Evolutionary conservation across 768 basidiomycete species (phyloP).

Genomic region (Paxillus ammoniavirescens): DNA sequence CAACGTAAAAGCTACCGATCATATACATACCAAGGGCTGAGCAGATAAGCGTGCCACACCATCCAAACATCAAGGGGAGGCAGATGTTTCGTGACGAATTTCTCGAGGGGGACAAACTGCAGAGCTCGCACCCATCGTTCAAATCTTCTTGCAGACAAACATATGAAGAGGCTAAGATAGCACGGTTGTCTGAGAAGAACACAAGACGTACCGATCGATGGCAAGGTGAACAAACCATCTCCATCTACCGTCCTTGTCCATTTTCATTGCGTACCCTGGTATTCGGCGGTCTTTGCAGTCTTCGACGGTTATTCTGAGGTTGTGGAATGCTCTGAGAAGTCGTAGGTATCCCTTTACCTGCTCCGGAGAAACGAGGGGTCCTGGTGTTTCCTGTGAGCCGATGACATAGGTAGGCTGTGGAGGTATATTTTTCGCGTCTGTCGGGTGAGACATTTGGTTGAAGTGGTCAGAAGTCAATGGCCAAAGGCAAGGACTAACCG

Average conservation of each 20-base stretch:
- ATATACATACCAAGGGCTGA: constrained; percentile 38
- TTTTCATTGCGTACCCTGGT: constrained; percentile 21
- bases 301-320: constrained; percentile 29
- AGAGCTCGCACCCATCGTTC: constrained; percentile 32
- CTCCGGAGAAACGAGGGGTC: constrained; percentile 30
- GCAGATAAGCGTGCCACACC: constrained; percentile 43
- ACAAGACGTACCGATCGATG: constrained; percentile 32
- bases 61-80: constrained; percentile 42
- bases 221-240: constrained; percentile 40
- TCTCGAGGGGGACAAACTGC: constrained; percentile 22
- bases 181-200: not conserved
- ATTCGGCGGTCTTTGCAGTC: constrained; percentile 26
- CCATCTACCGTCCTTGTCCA: constrained; percentile 34
- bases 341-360: constrained; percentile 36
- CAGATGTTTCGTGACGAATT: constrained; percentile 24
- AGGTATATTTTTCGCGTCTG: not conserved
- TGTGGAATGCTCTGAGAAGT: constrained; percentile 33
- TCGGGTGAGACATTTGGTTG: constrained; percentile 1
- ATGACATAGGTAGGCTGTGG: constrained; percentile 14
- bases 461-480: not conserved
- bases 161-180: not conserved
- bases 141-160: constrained; percentile 25
- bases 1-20: not conserved
- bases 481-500: not conserved
- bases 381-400: constrained; percentile 13